Evolutionary conservation across 345 rosid species (phyloP), one percentile per base, ranked within the genome.

Genomic region (Syzygium grande): DNA sequence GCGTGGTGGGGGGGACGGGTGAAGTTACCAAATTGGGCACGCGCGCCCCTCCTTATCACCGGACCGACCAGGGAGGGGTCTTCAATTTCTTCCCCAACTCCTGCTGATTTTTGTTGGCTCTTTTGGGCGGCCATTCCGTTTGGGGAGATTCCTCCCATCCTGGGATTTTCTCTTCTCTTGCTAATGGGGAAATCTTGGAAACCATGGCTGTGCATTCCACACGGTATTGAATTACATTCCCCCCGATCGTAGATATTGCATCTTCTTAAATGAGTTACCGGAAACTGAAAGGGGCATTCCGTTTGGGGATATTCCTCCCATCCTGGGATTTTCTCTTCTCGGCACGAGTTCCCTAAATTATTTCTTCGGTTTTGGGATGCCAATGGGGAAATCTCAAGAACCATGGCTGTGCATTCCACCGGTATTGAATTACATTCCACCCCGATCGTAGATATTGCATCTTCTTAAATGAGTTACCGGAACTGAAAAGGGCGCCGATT

Each of bases 381-480:
- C 3, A 2, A 30, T 30, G 79, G 43, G 43, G 79, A 68, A 51
- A 51, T 51, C 12, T 51, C 13, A 1, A 1, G 2, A 51, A 51
- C 52, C 12, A 51, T 51, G 11, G 12, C 52, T 51, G 52, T 51
- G 12, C 12, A 9, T 51, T 51, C 52, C 52, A 51, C 52, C 1
- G 3, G 52, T 51, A 11, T 51, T 59, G 0, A 59, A 59, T 59
- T 59, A 59, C 65, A 59, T 59, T 25, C 16, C n/a, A n/a, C 65
- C 29, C 29, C 0, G 46, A 2, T 25, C 0, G 7, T 27, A 11
- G 29, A n/a, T 59, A 43, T 43, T 43, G 7, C 46, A 43, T 27
- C 25, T 6, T 0, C 5, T 27, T 11, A 27, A 25, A 59, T 11
- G 5, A 43, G 16, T 27, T 27, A 59, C 29, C 3, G 0, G 0